phyloP scores from a whole-genome alignment of 2,329 filamentous ascomycete species.

The Nemania serpens region DNA sequence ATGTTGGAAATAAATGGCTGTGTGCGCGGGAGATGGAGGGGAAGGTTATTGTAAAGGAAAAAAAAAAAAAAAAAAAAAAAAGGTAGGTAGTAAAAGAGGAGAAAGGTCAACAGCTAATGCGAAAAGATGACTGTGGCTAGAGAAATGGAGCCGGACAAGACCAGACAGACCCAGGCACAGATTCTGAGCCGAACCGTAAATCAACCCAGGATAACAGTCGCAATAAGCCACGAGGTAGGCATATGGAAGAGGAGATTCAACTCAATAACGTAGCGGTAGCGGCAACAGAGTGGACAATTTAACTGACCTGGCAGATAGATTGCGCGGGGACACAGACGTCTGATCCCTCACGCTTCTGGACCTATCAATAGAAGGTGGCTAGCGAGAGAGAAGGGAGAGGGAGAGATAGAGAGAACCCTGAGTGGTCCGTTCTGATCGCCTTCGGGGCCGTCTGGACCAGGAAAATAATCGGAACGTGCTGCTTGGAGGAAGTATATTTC shows the following conservation, averaged over 20 bases:
- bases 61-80: conserved; percentile 26
- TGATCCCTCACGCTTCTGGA: conserved; percentile 1
- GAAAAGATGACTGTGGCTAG: conserved; percentile 31
- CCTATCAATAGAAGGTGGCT: neutral
- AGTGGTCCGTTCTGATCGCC: conserved; percentile 1
- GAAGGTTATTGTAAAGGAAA: conserved; percentile 8
- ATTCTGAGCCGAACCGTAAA: conserved; percentile 30
- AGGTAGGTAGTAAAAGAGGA: conserved; percentile 29
- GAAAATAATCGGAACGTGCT: conserved; percentile 23
- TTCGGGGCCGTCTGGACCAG: conserved; percentile 10
- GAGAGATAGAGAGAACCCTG: neutral
- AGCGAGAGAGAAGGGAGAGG: neutral
- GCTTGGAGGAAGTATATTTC: conserved; percentile 19
- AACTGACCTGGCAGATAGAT: conserved; percentile 20
- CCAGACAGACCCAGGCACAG: conserved; percentile 28
- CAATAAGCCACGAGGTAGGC: conserved; percentile 20
- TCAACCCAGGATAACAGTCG: conserved; percentile 25
- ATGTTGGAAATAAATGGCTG: conserved; percentile 15
- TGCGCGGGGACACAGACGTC: neutral
- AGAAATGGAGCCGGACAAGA: conserved; percentile 25
- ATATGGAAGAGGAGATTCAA: conserved; percentile 1
- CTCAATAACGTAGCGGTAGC: neutral
- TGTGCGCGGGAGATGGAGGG: conserved; percentile 14
- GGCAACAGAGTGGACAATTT: neutral
- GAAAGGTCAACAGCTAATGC: conserved; percentile 26